Conservation (phyloP, 805 yeast genomes). For the Yarrowia sp. region DNA sequence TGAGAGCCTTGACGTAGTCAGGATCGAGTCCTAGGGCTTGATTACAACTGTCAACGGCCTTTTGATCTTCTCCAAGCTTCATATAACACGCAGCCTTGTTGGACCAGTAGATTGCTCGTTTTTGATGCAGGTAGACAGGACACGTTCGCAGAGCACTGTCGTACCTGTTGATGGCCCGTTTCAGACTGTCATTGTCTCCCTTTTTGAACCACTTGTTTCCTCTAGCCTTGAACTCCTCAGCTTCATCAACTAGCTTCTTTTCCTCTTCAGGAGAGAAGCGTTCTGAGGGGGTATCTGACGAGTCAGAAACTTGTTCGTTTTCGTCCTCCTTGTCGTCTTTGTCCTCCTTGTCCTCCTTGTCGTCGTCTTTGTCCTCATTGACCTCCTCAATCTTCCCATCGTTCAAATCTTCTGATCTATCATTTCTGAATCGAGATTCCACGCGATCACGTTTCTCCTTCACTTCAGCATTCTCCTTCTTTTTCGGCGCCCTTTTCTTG, state of each 20-base stretch:
- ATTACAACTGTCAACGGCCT: conserved; percentile 69
- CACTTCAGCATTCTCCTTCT: background rate
- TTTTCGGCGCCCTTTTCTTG: conserved; percentile 14
- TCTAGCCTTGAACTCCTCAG: conserved; percentile 54
- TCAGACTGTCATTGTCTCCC: conserved; percentile 15
- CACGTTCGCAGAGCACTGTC: conserved; percentile 41
- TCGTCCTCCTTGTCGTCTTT: background rate
- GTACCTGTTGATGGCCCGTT: conserved; percentile 41
- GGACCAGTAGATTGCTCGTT: conserved; percentile 43
- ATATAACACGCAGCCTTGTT: conserved; percentile 47
- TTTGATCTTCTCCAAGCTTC: conserved; percentile 43
- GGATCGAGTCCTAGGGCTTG: conserved; percentile 66
- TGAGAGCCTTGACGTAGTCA: conserved; percentile 70
- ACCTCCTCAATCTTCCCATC: background rate
- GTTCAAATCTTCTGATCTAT: background rate
- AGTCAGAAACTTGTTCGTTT: background rate
- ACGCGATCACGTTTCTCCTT: conserved; percentile 2
- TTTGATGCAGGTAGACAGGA: conserved; percentile 40
- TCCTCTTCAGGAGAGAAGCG: conserved; percentile 43
- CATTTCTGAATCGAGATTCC: conserved; percentile 22
- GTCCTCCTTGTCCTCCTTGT: background rate
- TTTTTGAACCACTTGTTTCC: conserved; percentile 46
- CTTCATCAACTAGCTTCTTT: conserved; percentile 41
- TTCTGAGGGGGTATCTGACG: background rate
- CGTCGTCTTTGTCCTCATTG: background rate